Conservation (phyloP, 2,329 filamentous ascomycete species). For the Fusarium sublunatum region DNA sequence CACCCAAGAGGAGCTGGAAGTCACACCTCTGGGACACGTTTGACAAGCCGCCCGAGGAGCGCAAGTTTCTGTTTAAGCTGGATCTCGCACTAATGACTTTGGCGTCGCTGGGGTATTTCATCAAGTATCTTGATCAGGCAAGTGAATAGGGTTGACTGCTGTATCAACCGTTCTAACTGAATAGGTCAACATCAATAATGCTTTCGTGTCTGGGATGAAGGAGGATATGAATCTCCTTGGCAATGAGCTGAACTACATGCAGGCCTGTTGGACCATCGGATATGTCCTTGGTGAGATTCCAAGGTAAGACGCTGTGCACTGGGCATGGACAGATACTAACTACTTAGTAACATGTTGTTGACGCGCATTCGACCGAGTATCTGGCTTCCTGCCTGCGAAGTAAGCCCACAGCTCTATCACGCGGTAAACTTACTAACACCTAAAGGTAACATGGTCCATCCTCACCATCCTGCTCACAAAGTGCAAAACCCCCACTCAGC, state of each 20-base stretch:
- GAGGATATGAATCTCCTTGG: constrained; percentile 62
- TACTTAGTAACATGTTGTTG: constrained; percentile 49
- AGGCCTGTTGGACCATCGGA: constrained; percentile 67
- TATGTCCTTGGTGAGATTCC: constrained; percentile 64
- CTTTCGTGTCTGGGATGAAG: constrained; percentile 57
- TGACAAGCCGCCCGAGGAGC: constrained; percentile 57
- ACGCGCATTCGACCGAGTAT: constrained; percentile 54
- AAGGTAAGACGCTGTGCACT: constrained; percentile 18
- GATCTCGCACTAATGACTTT: constrained; percentile 55
- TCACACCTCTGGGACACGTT: constrained; percentile 63
- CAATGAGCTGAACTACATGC: constrained; percentile 61
- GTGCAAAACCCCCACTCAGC: constrained; percentile 49
- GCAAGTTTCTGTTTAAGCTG: constrained; percentile 57
- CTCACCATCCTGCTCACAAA: constrained; percentile 46
- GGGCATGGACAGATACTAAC: not conserved
- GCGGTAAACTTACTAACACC: not conserved
- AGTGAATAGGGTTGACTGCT: fast-evolving
- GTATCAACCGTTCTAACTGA: not conserved
- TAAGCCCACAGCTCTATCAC: not conserved
- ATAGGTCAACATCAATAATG: constrained; percentile 45
- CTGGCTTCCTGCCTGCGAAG: constrained; percentile 55
- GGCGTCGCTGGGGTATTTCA: constrained; percentile 53
- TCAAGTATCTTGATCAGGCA: constrained; percentile 54
- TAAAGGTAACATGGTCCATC: constrained; percentile 47
- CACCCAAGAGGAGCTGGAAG: constrained; percentile 50